Conservation (phyloP, 768 basidiomycete genomes). For the Polyporus arcularius region DNA sequence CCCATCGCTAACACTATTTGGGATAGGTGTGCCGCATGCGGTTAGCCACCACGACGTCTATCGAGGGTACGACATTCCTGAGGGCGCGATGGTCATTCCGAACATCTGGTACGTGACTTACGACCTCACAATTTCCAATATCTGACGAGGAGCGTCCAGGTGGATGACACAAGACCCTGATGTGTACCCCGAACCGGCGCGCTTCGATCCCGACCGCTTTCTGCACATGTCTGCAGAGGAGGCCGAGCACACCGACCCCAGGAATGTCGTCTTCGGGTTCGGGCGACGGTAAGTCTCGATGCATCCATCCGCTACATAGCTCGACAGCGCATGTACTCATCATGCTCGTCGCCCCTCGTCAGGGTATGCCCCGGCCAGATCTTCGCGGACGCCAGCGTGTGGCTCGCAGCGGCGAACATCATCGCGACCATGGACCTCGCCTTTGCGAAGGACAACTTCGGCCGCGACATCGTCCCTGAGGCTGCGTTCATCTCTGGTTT, state of each 20-base stretch:
- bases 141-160: conserved; percentile 7
- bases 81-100: conserved; percentile 23
- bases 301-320: too few species aligned
- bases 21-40: conserved; percentile 23
- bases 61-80: conserved; percentile 21
- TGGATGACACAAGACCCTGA: conserved; percentile 20
- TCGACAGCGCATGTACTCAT: too few species aligned
- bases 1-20: neutral
- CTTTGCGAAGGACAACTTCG: conserved; percentile 37
- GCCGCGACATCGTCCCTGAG: conserved; percentile 38
- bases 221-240: conserved; percentile 10
- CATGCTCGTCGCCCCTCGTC: neutral
- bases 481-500: conserved; percentile 43
- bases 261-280: conserved; percentile 20
- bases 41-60: conserved; percentile 24
- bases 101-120: conserved; percentile 22
- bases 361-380: conserved; percentile 29
- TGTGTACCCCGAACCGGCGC: conserved; percentile 22
- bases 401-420: conserved; percentile 28
- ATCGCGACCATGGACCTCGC: conserved; percentile 28
- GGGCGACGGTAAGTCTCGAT: conserved; percentile 17
- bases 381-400: conserved; percentile 27
- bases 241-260: conserved; percentile 2
- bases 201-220: conserved; percentile 26
- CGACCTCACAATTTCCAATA: neutral